Percentiles rank a stretch among this genome's conserved stretches.
These are phyloP conservation scores for Exophiala spinifera DNA, from an alignment of 2,329 filamentous ascomycete species.

Conservation along the genomic window DNA sequence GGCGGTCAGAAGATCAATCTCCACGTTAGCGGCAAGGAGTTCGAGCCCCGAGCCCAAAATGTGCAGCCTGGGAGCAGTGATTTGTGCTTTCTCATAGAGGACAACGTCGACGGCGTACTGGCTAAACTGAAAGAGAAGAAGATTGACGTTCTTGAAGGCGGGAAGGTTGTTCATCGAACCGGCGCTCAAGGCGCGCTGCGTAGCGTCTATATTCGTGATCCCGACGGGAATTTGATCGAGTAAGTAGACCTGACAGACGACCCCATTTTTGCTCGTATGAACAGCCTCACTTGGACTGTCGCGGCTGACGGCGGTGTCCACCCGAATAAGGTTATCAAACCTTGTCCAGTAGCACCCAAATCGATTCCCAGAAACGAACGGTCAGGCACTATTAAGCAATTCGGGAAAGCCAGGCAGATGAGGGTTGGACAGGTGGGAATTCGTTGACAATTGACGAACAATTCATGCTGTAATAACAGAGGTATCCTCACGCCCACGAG, in stretches of 20 bases:
- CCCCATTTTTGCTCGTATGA: background rate
- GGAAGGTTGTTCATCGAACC: conserved; percentile 52
- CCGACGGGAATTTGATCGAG: conserved; percentile 62
- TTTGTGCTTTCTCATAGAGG: conserved; percentile 57
- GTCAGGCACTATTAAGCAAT: too few species aligned
- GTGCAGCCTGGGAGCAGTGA: conserved; percentile 58
- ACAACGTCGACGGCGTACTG: conserved; percentile 49
- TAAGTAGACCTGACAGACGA: conserved; percentile 36
- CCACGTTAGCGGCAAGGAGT: conserved; percentile 57
- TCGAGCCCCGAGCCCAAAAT: conserved; percentile 56
- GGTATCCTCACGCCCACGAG: too few species aligned
- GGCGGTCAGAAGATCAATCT: conserved; percentile 62
- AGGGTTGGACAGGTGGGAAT: too few species aligned
- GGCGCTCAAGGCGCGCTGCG: conserved; percentile 55
- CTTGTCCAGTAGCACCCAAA: background rate
- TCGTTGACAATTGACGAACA: too few species aligned
- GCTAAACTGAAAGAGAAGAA: conserved; percentile 41
- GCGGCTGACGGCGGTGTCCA: background rate
- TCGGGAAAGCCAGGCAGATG: too few species aligned
- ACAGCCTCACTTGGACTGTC: background rate
- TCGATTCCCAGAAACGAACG: too few species aligned
- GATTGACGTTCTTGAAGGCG: conserved; percentile 51
- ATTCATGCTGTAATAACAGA: too few species aligned
- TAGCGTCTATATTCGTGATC: conserved; percentile 61
- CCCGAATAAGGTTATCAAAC: conserved; percentile 9